These are phyloP conservation scores for Neckera pumila DNA, from an alignment of 225 moss, liverwort and hornwort species.

Conservation along the genomic window DNA sequence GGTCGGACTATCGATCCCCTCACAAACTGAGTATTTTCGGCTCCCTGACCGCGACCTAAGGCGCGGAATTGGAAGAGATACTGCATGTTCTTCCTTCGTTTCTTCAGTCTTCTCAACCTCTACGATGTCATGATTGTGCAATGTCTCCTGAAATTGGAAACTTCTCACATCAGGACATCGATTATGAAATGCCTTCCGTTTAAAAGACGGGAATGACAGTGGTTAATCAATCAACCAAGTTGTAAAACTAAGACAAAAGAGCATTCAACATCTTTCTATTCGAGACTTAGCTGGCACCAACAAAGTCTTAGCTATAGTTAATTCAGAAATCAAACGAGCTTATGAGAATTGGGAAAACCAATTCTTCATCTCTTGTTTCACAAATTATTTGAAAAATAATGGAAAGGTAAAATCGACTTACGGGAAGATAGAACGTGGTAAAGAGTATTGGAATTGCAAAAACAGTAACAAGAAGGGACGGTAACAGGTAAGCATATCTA, in stretches of 20 bases:
- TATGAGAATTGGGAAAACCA: background rate
- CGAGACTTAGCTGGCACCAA: background rate
- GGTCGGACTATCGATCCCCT: constrained; percentile 19
- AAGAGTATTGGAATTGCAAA: constrained; percentile 25
- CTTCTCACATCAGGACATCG: background rate
- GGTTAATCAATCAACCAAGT: background rate
- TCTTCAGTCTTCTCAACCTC: constrained; percentile 1
- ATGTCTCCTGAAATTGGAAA: constrained; percentile 33
- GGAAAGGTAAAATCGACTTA: constrained; percentile 1
- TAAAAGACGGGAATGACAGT: background rate
- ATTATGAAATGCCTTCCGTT: background rate
- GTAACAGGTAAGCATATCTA: constrained; percentile 42
- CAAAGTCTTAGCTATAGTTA: background rate
- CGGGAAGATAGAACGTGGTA: constrained; percentile 26
- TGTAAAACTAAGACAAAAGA: background rate
- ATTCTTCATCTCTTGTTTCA: background rate
- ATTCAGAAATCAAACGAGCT: background rate
- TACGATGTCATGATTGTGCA: constrained; percentile 28
- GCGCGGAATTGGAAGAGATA: background rate
- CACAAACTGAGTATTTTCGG: constrained; percentile 12
- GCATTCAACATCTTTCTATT: background rate
- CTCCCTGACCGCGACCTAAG: constrained; percentile 12
- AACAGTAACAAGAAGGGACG: constrained; percentile 24
- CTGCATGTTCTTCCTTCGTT: background rate
- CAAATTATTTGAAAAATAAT: background rate